These are phyloP conservation scores for Pyrenophora seminiperda DNA, from an alignment of 2,329 filamentous ascomycete genomes.

Conservation along the genomic window DNA sequence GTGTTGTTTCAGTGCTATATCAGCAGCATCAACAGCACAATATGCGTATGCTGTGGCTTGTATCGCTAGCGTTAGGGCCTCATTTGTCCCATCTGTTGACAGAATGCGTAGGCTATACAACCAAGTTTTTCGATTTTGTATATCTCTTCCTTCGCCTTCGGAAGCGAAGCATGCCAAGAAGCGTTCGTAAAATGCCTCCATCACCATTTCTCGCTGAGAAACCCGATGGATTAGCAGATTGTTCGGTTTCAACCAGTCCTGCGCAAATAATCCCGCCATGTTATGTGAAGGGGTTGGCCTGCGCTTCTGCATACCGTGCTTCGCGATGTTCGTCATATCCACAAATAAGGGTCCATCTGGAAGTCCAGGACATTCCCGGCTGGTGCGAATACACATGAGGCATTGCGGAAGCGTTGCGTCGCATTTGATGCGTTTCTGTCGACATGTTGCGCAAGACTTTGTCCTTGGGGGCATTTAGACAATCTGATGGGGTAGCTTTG, in stretches of 20 bases:
- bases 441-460: conserved; percentile 36
- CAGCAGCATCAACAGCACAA: conserved; percentile 29
- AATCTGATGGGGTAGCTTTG: too few species aligned
- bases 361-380: conserved; percentile 33
- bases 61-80: conserved; percentile 32
- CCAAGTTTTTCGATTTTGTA: conserved; percentile 36
- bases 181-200: conserved; percentile 34
- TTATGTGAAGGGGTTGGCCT: background rate
- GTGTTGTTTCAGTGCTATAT: conserved; percentile 25
- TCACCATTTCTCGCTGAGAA: conserved; percentile 25
- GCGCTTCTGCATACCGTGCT: conserved; percentile 22
- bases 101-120: conserved; percentile 34
- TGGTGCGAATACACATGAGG: conserved; percentile 34
- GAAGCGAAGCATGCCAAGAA: conserved; percentile 37
- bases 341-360: conserved; percentile 36
- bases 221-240: conserved; percentile 12
- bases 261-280: background rate
- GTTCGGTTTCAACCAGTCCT: background rate
- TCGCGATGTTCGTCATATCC: conserved; percentile 34
- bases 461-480: conserved; percentile 33
- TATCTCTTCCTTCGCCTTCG: conserved; percentile 30
- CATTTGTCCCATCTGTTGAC: conserved; percentile 30
- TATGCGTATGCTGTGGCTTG: conserved; percentile 38
- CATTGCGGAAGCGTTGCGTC: conserved; percentile 40
- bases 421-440: conserved; percentile 42